Evolutionary conservation across 768 basidiomycete species (phyloP).

Genomic region (Rhodotorula paludigena): DNA sequence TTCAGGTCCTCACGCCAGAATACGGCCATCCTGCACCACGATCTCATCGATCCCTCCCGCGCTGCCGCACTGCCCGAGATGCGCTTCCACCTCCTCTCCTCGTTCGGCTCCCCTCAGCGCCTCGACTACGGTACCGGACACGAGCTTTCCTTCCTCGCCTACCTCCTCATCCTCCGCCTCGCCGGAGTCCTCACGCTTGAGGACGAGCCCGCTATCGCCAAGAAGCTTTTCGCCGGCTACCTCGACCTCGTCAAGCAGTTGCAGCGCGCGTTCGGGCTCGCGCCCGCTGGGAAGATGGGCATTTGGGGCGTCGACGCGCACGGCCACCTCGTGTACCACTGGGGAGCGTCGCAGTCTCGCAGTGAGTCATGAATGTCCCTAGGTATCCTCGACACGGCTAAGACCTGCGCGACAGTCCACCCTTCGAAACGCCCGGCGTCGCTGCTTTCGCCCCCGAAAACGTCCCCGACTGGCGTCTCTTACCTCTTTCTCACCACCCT

Average conservation of each 20-base stretch:
- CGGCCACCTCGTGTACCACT: constrained; percentile 70
- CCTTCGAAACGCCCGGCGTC: constrained; percentile 22
- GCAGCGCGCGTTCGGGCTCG: constrained; percentile 81
- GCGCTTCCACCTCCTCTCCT: constrained; percentile 69
- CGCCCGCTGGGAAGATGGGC: constrained; percentile 94
- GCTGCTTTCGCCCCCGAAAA: constrained; percentile 54
- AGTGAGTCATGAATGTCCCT: constrained; percentile 43
- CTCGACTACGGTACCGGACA: constrained; percentile 98
- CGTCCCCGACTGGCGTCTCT: constrained; percentile 53
- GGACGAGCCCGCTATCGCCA: constrained; percentile 61
- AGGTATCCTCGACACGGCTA: constrained; percentile 15
- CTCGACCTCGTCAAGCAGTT: constrained; percentile 71
- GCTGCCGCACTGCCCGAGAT: constrained; percentile 58
- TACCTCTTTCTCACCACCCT: constrained; percentile 78
- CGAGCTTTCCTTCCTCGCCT: constrained; percentile 59
- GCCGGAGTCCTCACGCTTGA: constrained; percentile 57
- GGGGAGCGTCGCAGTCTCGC: constrained; percentile 78
- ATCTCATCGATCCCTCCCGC: constrained; percentile 54
- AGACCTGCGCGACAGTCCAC: constrained; percentile 16
- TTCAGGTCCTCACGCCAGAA: no score
- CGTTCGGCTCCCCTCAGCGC: constrained; percentile 83
- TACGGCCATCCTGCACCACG: constrained; percentile 49
- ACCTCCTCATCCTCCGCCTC: constrained; percentile 45
- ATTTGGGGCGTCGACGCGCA: constrained; percentile 75
- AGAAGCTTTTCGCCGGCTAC: constrained; percentile 72